Percentiles rank a stretch among this genome's conserved stretches.
Conservation (phyloP, 768 basidiomycete species). For the Mycena indigotica region DNA sequence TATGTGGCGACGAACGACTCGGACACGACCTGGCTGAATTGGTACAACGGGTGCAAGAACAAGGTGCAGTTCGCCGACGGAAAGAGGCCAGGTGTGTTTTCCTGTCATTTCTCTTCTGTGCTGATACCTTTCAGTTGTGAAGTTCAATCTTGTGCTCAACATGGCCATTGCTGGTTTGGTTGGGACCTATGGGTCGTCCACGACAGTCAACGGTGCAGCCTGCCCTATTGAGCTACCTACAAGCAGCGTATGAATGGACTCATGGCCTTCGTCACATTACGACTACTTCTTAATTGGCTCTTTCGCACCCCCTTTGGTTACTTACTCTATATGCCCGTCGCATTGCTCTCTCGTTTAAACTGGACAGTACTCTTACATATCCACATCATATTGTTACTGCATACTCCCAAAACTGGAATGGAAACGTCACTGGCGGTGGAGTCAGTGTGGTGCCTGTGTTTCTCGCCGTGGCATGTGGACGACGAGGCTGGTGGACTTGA, state of each 20-base stretch:
- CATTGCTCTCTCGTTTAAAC: no score
- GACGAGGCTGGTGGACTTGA: no score
- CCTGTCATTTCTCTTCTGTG: constrained; percentile 9
- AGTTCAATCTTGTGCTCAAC: constrained; percentile 64
- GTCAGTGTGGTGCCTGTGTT: no score
- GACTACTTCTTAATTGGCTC: no score
- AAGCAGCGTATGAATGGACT: constrained; percentile 46
- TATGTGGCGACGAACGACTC: constrained; percentile 78
- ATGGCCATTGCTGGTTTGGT: constrained; percentile 74
- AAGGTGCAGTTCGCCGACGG: constrained; percentile 47
- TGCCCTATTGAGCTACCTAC: constrained; percentile 71
- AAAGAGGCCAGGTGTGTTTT: constrained; percentile 60
- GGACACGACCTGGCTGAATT: constrained; percentile 80
- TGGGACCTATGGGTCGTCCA: constrained; percentile 52
- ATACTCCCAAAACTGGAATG: no score
- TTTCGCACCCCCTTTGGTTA: no score
- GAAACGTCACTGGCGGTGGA: no score
- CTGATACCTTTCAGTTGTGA: constrained; percentile 46
- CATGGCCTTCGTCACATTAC: no score
- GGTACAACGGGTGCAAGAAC: constrained; percentile 81
- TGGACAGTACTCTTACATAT: no score
- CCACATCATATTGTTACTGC: no score
- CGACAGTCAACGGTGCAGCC: constrained; percentile 58
- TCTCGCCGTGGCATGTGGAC: no score
- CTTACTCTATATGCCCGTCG: no score